A percentile compares a stretch with the other conserved stretches of the same genome.
Evolutionary conservation across 2,329 filamentous ascomycete genomes (phyloP).

Genomic region (Diaporthe capsici): DNA sequence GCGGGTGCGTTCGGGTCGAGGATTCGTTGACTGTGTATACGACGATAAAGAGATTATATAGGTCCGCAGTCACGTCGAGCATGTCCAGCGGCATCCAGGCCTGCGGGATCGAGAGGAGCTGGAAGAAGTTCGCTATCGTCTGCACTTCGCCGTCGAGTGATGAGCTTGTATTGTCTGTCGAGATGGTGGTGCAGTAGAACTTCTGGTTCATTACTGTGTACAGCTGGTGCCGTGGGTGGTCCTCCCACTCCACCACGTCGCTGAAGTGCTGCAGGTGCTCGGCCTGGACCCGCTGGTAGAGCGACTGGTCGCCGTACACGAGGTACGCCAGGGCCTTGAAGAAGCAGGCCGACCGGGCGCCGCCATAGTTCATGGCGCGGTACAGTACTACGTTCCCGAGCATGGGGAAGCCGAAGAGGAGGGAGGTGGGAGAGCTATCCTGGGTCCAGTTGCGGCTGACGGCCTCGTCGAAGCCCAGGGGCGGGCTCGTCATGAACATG

Average conservation of each 20-base stretch:
- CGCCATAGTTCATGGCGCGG: constrained; percentile 45
- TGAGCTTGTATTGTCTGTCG: background rate
- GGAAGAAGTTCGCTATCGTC: constrained; percentile 48
- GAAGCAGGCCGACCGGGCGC: constrained; percentile 49
- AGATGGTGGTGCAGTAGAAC: constrained; percentile 42
- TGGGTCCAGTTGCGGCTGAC: constrained; percentile 30
- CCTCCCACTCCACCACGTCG: constrained; percentile 45
- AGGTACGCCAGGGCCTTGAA: constrained; percentile 50
- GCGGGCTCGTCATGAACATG: background rate
- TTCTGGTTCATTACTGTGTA: constrained; percentile 47
- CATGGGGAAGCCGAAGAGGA: constrained; percentile 51
- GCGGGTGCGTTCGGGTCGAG: constrained; percentile 15
- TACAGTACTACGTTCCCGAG: constrained; percentile 52
- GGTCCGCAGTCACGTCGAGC: constrained; percentile 51
- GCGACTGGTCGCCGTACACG: constrained; percentile 47
- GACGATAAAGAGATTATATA: constrained; percentile 52
- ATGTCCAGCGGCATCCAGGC: constrained; percentile 49
- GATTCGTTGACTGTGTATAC: constrained; percentile 47
- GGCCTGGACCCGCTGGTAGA: constrained; percentile 51
- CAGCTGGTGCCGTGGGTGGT: constrained; percentile 48
- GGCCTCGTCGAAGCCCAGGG: constrained; percentile 33
- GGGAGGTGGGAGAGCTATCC: background rate
- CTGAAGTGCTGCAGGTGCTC: constrained; percentile 51
- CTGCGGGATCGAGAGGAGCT: constrained; percentile 49
- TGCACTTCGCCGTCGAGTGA: background rate